Conservation (phyloP, 306 rosid genomes). For the Cyclanthera cordifolia region DNA sequence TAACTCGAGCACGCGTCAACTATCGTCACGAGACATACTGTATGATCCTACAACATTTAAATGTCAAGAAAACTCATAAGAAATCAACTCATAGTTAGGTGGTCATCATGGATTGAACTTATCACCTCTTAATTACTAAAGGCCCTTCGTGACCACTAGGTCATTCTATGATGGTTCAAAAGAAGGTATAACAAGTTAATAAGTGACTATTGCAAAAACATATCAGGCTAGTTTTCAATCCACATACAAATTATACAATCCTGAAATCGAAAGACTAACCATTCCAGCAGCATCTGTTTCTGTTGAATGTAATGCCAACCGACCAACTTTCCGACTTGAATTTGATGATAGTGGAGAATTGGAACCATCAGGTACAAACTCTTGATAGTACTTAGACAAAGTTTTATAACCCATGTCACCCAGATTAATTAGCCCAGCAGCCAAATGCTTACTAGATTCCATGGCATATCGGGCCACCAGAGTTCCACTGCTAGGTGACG, state of each 20-base stretch:
- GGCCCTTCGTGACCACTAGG: too few relatives aligned
- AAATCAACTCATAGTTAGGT: too few relatives aligned
- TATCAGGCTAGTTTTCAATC: background rate
- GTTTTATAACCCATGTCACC: constrained; percentile 94
- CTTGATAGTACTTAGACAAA: constrained; percentile 83
- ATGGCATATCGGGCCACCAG: constrained; percentile 89
- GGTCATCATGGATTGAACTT: too few relatives aligned
- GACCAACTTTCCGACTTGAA: constrained; percentile 65
- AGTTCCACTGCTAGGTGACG: constrained; percentile 82
- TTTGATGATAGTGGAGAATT: constrained; percentile 76
- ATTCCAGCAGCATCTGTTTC: constrained; percentile 76
- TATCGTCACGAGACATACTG: too few relatives aligned
- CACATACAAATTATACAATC: background rate
- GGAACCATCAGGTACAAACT: constrained; percentile 78
- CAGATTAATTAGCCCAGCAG: constrained; percentile 70
- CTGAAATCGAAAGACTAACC: constrained; percentile 48
- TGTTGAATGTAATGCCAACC: constrained; percentile 46
- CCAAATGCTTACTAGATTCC: constrained; percentile 96
- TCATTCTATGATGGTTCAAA: too few relatives aligned
- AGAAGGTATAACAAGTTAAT: background rate
- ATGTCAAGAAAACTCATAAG: too few relatives aligned
- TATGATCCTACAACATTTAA: too few relatives aligned
- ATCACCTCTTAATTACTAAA: too few relatives aligned
- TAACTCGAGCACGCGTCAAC: too few relatives aligned
- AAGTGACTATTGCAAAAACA: background rate